phyloP scores from a whole-genome alignment of 2,329 filamentous ascomycete genomes.

The Pestalotiopsis sp. region DNA sequence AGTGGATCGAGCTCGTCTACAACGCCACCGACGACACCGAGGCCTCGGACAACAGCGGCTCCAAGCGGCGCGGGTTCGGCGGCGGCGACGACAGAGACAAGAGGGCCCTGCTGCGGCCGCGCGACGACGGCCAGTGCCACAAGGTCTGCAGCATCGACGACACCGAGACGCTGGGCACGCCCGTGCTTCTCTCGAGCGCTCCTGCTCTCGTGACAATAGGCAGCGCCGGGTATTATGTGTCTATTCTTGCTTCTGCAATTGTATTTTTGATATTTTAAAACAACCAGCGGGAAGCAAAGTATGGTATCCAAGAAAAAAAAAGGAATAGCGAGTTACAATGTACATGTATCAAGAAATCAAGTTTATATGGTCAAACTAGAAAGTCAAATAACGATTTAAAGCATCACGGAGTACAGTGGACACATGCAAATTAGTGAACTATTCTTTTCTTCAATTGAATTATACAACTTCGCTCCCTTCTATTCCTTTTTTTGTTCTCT shows the following conservation, averaged over 20 bases:
- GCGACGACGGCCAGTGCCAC: constrained; percentile 17
- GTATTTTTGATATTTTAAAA: not conserved
- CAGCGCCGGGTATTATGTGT: not conserved
- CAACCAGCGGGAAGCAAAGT: not conserved
- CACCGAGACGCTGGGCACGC: constrained; percentile 33
- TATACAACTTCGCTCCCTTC: not conserved
- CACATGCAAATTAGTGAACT: not conserved
- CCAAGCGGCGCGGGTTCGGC: not conserved
- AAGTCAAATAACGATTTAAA: not conserved
- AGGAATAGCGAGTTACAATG: not conserved
- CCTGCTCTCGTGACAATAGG: not conserved
- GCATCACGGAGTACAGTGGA: not conserved
- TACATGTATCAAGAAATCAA: not conserved
- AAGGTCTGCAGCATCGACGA: constrained; percentile 38
- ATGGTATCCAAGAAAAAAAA: not conserved
- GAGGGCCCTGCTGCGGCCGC: not conserved
- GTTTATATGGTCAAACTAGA: not conserved
- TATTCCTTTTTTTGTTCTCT: not conserved
- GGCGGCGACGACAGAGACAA: constrained; percentile 8
- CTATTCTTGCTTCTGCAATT: not conserved
- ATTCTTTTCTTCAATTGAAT: not conserved
- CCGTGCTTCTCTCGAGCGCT: constrained; percentile 28
- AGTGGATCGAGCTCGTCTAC: constrained; percentile 66
- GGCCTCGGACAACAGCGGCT: constrained; percentile 6
- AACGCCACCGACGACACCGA: constrained; percentile 37